Evolutionary conservation across 2,329 filamentous ascomycete species (phyloP).

Genomic region (Aspergillus sp.): DNA sequence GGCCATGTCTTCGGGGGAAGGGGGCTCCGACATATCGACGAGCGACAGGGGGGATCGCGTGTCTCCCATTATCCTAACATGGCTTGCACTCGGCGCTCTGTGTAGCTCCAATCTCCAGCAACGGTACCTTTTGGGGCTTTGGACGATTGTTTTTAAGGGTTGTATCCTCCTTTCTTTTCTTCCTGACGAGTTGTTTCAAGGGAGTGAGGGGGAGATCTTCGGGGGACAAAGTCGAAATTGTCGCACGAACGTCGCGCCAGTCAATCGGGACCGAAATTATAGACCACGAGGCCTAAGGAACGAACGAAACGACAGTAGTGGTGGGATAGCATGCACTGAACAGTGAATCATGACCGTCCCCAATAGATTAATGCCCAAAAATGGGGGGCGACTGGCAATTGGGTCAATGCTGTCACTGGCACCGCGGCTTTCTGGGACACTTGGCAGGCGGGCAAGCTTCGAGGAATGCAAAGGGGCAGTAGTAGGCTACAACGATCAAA

Average conservation of each 20-base stretch:
- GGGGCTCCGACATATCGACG: slow-evolving; percentile 32
- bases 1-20: slow-evolving; percentile 34
- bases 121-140: not conserved
- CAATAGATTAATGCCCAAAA: slow-evolving; percentile 15
- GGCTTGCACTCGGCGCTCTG: slow-evolving; percentile 29
- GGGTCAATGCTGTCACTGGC: slow-evolving; percentile 14
- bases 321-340: slow-evolving; percentile 14
- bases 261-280: slow-evolving; percentile 11
- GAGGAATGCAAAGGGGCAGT: slow-evolving; percentile 5
- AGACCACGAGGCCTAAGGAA: slow-evolving; percentile 15
- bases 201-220: slow-evolving; percentile 14
- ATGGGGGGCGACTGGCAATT: slow-evolving; percentile 22
- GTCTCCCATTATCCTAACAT: slow-evolving; percentile 44
- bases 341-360: slow-evolving; percentile 24
- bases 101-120: slow-evolving; percentile 5
- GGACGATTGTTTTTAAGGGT: not conserved
- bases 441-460: slow-evolving; percentile 19
- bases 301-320: slow-evolving; percentile 19
- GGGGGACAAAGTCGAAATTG: slow-evolving; percentile 19
- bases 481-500: not conserved
- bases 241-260: slow-evolving; percentile 16
- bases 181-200: slow-evolving; percentile 11
- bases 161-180: not conserved
- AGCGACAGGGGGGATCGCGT: slow-evolving; percentile 34
- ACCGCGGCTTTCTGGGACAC: slow-evolving; percentile 17